Conservation (phyloP, 768 basidiomycete genomes). For the Lyophyllum shimeji region DNA sequence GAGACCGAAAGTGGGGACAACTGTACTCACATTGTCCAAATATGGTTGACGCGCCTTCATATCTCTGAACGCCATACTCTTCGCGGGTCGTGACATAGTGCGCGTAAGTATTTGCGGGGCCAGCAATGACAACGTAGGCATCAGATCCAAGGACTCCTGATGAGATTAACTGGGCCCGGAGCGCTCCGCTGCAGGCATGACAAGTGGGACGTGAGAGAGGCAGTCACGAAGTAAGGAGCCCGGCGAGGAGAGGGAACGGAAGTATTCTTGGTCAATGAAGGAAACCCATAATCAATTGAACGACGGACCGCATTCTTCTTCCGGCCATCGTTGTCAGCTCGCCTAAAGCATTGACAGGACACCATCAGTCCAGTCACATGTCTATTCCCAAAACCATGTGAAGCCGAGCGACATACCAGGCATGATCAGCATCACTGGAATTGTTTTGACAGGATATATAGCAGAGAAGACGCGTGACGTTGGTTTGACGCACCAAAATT, state of each 20-base stretch:
- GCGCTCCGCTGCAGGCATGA: constrained; percentile 52
- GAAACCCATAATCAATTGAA: constrained; percentile 15
- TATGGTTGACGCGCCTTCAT: constrained; percentile 80
- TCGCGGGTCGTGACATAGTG: constrained; percentile 75
- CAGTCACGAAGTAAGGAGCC: not conserved
- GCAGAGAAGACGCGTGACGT: constrained; percentile 3
- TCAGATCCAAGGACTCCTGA: constrained; percentile 61
- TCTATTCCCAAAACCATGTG: constrained; percentile 4
- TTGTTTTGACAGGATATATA: constrained; percentile 5
- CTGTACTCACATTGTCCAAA: constrained; percentile 64
- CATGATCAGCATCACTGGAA: constrained; percentile 64
- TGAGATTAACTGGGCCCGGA: constrained; percentile 64
- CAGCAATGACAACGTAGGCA: constrained; percentile 76
- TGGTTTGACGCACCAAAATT: constrained; percentile 47
- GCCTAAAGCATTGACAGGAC: constrained; percentile 31
- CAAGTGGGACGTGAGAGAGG: constrained; percentile 4
- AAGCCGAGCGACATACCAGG: constrained; percentile 42
- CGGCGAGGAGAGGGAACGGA: not conserved
- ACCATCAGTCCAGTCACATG: constrained; percentile 10
- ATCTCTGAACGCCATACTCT: constrained; percentile 73
- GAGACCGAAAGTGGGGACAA: not conserved
- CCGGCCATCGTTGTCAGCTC: constrained; percentile 86
- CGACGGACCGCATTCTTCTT: constrained; percentile 62
- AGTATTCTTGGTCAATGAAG: constrained; percentile 17
- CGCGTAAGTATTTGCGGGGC: constrained; percentile 79